These are phyloP conservation scores for Dactylonectria estremocensis DNA, from an alignment of 2,329 filamentous ascomycete genomes.

Conservation along the genomic window DNA sequence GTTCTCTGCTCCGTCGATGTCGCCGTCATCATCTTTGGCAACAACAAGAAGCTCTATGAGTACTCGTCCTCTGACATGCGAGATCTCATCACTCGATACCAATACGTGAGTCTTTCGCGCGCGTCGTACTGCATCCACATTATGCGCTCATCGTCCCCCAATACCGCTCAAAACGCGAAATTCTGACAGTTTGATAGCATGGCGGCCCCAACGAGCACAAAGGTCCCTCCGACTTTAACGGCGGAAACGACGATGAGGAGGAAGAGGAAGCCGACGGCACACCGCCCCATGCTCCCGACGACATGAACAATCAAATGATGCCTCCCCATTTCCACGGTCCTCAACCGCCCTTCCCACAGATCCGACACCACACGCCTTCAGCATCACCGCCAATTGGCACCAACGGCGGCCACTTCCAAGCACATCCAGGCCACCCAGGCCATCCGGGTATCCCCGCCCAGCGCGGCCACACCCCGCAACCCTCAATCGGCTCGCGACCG, in stretches of 20 bases:
- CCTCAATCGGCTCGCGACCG: constrained; percentile 74
- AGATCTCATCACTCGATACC: constrained; percentile 88
- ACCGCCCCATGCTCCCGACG: constrained; percentile 76
- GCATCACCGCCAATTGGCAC: constrained; percentile 86
- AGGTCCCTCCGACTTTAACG: constrained; percentile 91
- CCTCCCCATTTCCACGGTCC: constrained; percentile 79
- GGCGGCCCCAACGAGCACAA: constrained; percentile 96
- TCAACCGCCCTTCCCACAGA: constrained; percentile 79
- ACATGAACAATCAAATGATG: constrained; percentile 72
- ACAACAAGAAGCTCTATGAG: constrained; percentile 99
- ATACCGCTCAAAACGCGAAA: constrained; percentile 2
- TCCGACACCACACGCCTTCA: constrained; percentile 86
- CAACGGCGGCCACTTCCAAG: constrained; percentile 80
- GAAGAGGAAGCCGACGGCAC: constrained; percentile 81
- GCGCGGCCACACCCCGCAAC: constrained; percentile 87
- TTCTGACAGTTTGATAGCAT: constrained; percentile 71
- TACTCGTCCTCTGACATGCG: constrained; percentile 96
- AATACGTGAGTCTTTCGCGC: constrained; percentile 79
- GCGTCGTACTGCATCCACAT: constrained; percentile 7
- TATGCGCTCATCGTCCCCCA: constrained; percentile 8
- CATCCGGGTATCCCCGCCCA: constrained; percentile 54
- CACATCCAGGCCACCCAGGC: constrained; percentile 53
- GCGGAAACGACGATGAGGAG: constrained; percentile 88
- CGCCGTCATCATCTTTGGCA: constrained; percentile 97
- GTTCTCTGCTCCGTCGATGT: constrained; percentile 99